phyloP scores from a whole-genome alignment of 1,284 basidiomycete species.

The Pseudozyma hubeiensis region DNA sequence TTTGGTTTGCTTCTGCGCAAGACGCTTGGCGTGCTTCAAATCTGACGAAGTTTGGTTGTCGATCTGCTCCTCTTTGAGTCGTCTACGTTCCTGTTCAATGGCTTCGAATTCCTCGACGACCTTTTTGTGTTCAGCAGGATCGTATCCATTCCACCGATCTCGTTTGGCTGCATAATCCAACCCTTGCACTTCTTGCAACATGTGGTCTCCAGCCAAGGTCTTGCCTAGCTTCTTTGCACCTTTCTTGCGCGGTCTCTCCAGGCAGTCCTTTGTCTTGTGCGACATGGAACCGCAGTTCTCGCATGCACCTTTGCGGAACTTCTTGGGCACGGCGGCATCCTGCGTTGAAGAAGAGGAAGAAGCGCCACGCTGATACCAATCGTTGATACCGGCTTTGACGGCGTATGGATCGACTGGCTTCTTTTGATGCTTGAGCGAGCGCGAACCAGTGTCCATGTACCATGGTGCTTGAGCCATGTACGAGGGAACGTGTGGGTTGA shows the following conservation, averaged over 20 bases:
- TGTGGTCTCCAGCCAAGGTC: slow-evolving; percentile 90
- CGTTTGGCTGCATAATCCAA: slow-evolving; percentile 87
- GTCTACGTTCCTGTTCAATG: slow-evolving; percentile 87
- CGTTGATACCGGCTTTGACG: slow-evolving; percentile 79
- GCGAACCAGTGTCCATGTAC: slow-evolving; percentile 89
- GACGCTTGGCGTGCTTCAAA: slow-evolving; percentile 77
- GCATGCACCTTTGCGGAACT: slow-evolving; percentile 96
- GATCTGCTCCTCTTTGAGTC: slow-evolving; percentile 92
- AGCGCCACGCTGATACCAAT: slow-evolving; percentile 92
- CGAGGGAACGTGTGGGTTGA: slow-evolving; percentile 95
- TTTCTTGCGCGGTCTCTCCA: slow-evolving; percentile 94
- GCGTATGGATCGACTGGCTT: slow-evolving; percentile 77
- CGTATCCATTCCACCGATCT: slow-evolving; percentile 98
- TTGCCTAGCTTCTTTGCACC: slow-evolving; percentile 93
- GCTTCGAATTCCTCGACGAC: slow-evolving; percentile 91
- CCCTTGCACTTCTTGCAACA: slow-evolving; percentile 79
- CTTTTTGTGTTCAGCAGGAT: slow-evolving; percentile 83
- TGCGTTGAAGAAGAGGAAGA: slow-evolving; percentile 3
- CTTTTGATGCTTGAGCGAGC: slow-evolving; percentile 89
- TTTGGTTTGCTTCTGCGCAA: slow-evolving; percentile 79
- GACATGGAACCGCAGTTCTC: slow-evolving; percentile 98
- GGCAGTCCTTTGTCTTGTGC: slow-evolving; percentile 89
- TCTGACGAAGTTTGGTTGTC: slow-evolving; percentile 81
- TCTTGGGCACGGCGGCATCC: slow-evolving; percentile 76
- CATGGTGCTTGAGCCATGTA: slow-evolving; percentile 86